These are phyloP conservation scores for Ruellia speciosa DNA, from an alignment of 305 asterid species.

Conservation along the genomic window DNA sequence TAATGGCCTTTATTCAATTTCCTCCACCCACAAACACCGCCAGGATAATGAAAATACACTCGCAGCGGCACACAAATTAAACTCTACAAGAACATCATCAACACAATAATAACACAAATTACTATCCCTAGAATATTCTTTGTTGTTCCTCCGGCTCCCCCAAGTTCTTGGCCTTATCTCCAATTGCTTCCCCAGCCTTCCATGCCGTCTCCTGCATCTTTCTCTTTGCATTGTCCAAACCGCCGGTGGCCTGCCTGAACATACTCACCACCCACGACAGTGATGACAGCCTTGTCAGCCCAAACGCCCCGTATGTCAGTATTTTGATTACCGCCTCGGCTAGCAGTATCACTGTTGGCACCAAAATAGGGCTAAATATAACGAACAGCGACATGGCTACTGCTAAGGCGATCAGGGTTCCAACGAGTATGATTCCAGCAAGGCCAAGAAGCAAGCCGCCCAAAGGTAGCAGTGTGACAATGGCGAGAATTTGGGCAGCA, in stretches of 20 bases:
- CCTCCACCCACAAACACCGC: no score
- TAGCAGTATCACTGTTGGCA: conserved; percentile 43
- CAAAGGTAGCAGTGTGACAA: conserved; percentile 52
- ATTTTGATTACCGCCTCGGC: conserved; percentile 47
- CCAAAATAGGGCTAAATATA: conserved; percentile 61
- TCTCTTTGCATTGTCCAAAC: conserved; percentile 50
- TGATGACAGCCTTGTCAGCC: conserved; percentile 63
- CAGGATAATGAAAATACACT: no score
- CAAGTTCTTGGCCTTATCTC: conserved; percentile 58
- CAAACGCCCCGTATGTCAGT: conserved; percentile 62
- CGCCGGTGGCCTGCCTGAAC: conserved; percentile 44
- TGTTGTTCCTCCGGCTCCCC: conserved; percentile 12
- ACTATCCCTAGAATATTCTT: no score
- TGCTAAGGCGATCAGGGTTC: conserved; percentile 48
- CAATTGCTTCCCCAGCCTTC: conserved; percentile 18
- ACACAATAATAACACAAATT: no score
- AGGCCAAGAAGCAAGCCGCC: conserved; percentile 50
- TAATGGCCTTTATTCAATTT: no score
- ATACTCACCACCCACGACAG: conserved; percentile 64
- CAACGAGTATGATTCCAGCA: conserved; percentile 48
- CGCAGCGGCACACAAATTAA: no score
- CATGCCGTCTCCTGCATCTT: conserved; percentile 50
- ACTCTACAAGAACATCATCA: no score
- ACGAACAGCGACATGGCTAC: conserved; percentile 54
- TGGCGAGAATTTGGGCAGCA: conserved; percentile 44